These are phyloP conservation scores for Blastobotrys proliferans DNA, from an alignment of 1,139 yeast genomes.

Conservation along the genomic window DNA sequence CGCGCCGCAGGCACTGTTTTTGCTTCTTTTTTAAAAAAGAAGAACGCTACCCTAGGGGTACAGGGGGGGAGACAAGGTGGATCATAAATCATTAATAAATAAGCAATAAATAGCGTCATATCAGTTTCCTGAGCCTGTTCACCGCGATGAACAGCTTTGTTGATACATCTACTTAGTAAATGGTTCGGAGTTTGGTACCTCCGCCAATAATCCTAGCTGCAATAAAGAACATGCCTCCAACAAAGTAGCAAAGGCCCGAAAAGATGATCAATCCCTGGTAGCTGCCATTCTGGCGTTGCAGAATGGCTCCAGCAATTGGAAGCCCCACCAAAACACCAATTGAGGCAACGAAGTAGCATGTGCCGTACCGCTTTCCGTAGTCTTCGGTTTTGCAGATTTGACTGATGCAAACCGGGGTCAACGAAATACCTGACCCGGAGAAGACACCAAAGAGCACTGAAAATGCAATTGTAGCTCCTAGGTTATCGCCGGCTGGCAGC, in stretches of 20 bases:
- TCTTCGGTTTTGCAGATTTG: conserved; percentile 62
- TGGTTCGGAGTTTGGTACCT: conserved; percentile 23
- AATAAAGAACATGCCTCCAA: conserved; percentile 25
- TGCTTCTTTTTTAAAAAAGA: too few species aligned
- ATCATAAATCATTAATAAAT: too few species aligned
- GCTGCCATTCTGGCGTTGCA: conserved; percentile 23
- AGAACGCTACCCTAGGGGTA: too few species aligned
- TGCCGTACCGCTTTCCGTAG: conserved; percentile 67
- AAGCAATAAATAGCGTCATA: too few species aligned
- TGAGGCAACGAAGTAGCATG: conserved; percentile 61
- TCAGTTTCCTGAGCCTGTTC: too few species aligned
- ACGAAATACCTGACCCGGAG: conserved; percentile 45
- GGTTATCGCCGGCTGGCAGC: conserved; percentile 50
- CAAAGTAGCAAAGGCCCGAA: conserved; percentile 29
- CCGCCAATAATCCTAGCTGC: conserved; percentile 28
- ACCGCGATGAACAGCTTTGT: too few species aligned
- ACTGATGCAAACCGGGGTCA: conserved; percentile 44
- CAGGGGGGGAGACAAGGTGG: too few species aligned
- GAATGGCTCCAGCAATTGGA: conserved; percentile 52
- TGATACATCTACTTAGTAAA: conserved; percentile 4
- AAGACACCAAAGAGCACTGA: conserved; percentile 52
- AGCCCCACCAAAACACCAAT: conserved; percentile 52
- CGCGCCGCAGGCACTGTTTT: too few species aligned
- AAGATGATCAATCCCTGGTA: conserved; percentile 33
- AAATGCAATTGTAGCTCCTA: conserved; percentile 44